Evolutionary conservation across 1,284 basidiomycete species (phyloP), one percentile per base, ranked within the genome.

Genomic region (Microbotryum scabiosae): DNA sequence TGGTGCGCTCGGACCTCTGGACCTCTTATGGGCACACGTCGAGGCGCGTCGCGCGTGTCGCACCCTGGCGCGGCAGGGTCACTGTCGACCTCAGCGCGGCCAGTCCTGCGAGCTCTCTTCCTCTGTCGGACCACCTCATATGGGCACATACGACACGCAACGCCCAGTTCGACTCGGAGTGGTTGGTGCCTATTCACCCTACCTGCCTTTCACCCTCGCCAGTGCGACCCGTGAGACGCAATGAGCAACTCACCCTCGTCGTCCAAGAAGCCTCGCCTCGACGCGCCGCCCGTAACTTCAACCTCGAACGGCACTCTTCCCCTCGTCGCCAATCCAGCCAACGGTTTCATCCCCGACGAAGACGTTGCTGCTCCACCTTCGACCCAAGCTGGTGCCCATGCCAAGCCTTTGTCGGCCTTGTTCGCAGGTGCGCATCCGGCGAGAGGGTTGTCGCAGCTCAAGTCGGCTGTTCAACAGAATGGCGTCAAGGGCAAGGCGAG

Each of bases 311-410:
- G 36, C 12, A 1, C 16, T 4, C 36, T 41, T 16, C 36, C 36
- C 36, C 36, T 41, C 36, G 36, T 41, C 14, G 36, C 36, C 36
- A 41, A 41, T 18, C 36, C 36, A 41, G 36, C 14, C 12, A 4
- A 41, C 36, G 14, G 36, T 41, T 41, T 41, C 36, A 41, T 63
- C 4, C 64, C 66, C 20, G 66, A 68, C 62, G 66, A 68, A 45
- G 66, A 68, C 32, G 55, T 62, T 47, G 66, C 59, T n/a, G 66
- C 66, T 2, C 66, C 66, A 7, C 64, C 66, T 12, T 68, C 66
- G 18, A 50, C 53, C 4, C 64, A 65, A 8, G 59, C 67, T 4
- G 67, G 67, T 9, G 67, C 67, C 1, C 67, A 68, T 48, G 64
- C 67, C 28, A 68, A 68, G 41, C 67, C 67, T 14, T 52, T 68